Base-by-base conservation (phyloP, 2,329 filamentous ascomycete species). In the Verticillium zaregamsianum region DNA sequence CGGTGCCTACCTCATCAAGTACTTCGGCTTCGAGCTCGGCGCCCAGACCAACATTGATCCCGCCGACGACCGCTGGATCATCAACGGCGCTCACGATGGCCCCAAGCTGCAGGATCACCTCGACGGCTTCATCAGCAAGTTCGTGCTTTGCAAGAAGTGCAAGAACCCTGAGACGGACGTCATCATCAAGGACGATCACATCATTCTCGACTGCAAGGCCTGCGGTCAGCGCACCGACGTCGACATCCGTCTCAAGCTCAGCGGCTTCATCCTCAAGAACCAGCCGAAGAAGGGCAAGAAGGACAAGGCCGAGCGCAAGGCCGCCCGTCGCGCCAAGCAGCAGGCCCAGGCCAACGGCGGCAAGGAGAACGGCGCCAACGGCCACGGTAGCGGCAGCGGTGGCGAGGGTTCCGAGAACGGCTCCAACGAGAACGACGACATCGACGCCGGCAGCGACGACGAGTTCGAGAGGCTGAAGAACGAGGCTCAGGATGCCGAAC, bases 101-200 rank as follows among this genome's bases (percentile, higher is more conserved):
- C 81, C 84, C 77, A 98, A 98, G 84, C 90, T 99, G 57, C 95
- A 99, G 83, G 95, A 98, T 76, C 93, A 97, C 71, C 91, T 99
- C 57, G 94, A 98, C 76, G 93, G 93, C 71, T 99, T 99, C 86
- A 99, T 99, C 81, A 86, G 89, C 83, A 97, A 92, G 82, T 99
- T 98, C 70, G 95, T 99, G 72, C 93, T 99, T 67, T 99, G 95
- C 91, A 96, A 96, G 83, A 94, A 96, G 78, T 99, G 95, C 90
- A 97, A 97, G 88, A 99, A 99, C 78, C 95, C 95, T 39, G 95
- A 99, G 84, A 99, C 95, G 68, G 93, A 96, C 68, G 90, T 98
- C 73, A 87, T 90, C 73, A 92, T 98, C 84, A 97, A 97, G 80
- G 93, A 97, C 71, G 92, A 90, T 61, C 88, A 86, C 74, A 98